These are phyloP conservation scores for Pleurotus sapidus DNA, from an alignment of 768 basidiomycete genomes.

Conservation along the genomic window DNA sequence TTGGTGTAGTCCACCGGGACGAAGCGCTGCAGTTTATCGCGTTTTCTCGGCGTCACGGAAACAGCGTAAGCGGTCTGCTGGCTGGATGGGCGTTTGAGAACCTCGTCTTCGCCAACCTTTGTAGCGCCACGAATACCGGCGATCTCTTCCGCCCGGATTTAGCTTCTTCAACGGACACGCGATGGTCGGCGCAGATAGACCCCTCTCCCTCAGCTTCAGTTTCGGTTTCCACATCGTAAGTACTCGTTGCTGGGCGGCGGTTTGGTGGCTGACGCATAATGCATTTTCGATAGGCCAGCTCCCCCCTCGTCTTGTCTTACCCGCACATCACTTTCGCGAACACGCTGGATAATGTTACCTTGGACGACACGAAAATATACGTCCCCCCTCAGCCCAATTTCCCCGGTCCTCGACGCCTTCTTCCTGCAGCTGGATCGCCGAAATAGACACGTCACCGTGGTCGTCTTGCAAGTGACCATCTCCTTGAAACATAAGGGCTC, in stretches of 20 bases:
- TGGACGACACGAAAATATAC: background rate
- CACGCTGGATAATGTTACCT: background rate
- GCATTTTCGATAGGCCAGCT: background rate
- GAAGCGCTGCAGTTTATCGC: no score
- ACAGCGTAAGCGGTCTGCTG: background rate
- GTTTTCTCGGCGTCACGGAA: background rate
- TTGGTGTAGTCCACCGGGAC: background rate
- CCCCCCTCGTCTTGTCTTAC: background rate
- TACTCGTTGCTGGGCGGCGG: no score
- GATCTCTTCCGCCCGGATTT: background rate
- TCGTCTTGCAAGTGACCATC: background rate
- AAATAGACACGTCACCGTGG: background rate
- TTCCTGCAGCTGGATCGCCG: background rate
- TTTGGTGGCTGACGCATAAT: background rate
- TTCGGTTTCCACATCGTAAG: background rate
- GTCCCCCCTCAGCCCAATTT: background rate
- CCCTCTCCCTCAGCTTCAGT: background rate
- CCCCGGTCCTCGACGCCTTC: background rate
- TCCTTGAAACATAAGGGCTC: background rate
- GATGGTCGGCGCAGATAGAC: background rate
- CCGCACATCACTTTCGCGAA: background rate
- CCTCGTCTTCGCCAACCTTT: background rate
- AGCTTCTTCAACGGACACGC: background rate
- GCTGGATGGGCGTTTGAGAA: background rate
- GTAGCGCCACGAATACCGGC: background rate